A percentile compares a stretch with the other conserved stretches of the same genome.
Evolutionary conservation across 2,329 filamentous ascomycete species (phyloP).

Genomic region (Nigrospora oryzae): DNA sequence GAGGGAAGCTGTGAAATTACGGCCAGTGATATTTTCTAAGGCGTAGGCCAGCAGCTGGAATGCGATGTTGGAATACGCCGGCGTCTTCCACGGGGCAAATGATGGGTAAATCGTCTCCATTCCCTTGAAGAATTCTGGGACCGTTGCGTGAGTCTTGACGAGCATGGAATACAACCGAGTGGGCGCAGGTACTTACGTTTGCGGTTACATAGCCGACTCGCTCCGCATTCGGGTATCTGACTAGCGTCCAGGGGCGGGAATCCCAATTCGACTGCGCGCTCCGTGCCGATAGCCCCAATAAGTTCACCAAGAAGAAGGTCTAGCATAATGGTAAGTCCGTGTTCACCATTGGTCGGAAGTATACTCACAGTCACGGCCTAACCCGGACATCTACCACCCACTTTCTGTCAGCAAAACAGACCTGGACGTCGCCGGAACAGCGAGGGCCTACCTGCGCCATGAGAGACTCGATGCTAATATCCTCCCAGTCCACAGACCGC

Average conservation of each 20-base stretch:
- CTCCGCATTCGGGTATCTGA: slow-evolving; percentile 22
- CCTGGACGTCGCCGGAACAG: too few species aligned
- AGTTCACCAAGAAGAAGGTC: slow-evolving; percentile 16
- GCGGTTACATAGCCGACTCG: slow-evolving; percentile 18
- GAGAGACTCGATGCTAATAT: slow-evolving; percentile 15
- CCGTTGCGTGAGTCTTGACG: too few species aligned
- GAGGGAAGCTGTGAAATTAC: slow-evolving; percentile 19
- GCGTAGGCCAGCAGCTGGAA: slow-evolving; percentile 27
- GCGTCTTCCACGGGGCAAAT: slow-evolving; percentile 22
- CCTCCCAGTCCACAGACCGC: slow-evolving; percentile 13
- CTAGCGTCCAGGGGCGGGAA: slow-evolving; percentile 15
- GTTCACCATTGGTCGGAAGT: not conserved
- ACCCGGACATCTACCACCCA: slow-evolving; percentile 13
- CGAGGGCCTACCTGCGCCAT: slow-evolving; percentile 9
- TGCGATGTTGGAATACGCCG: slow-evolving; percentile 28
- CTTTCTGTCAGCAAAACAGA: too few species aligned
- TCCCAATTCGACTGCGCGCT: slow-evolving; percentile 12
- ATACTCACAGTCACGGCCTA: slow-evolving; percentile 23
- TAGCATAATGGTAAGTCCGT: slow-evolving; percentile 9
- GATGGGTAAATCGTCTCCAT: slow-evolving; percentile 20
- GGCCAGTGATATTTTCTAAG: slow-evolving; percentile 24
- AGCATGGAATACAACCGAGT: not conserved
- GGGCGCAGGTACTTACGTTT: slow-evolving; percentile 9
- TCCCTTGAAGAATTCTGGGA: slow-evolving; percentile 19
- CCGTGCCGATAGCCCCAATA: slow-evolving; percentile 9